Evolutionary conservation across 352 stramenopile genomes (phyloP).

Genomic region (Globisporangium parvum): DNA sequence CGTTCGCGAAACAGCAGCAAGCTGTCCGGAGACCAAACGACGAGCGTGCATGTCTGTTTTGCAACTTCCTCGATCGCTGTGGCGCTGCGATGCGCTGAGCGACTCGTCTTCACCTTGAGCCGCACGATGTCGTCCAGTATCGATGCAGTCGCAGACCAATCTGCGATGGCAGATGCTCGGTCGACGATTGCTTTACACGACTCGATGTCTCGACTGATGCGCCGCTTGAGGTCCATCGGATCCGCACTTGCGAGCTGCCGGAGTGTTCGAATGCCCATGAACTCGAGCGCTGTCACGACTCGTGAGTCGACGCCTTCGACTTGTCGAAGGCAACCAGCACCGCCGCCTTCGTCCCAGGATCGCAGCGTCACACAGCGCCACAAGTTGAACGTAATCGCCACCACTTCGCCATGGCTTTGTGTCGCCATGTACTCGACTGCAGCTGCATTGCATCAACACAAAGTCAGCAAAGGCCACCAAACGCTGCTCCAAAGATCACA

Average conservation of each 20-base stretch:
- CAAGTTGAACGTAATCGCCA: constrained; percentile 15
- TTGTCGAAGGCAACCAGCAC: constrained; percentile 14
- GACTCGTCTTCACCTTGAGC: constrained; percentile 2
- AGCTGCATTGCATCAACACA: constrained; percentile 5
- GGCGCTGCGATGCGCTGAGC: background rate
- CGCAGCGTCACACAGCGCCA: constrained; percentile 20
- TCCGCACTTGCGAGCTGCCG: constrained; percentile 17
- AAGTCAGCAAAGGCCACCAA: too few species aligned
- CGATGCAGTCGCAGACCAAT: constrained; percentile 12
- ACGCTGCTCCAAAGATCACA: too few species aligned
- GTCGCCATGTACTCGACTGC: constrained; percentile 15
- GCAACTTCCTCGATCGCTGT: background rate
- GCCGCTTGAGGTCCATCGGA: constrained; percentile 11
- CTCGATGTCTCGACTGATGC: constrained; percentile 12
- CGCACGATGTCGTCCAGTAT: background rate
- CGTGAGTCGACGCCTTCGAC: constrained; percentile 14
- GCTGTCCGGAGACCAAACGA: constrained; percentile 8
- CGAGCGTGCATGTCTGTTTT: constrained; percentile 12
- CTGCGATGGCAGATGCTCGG: constrained; percentile 11
- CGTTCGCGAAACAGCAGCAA: constrained; percentile 19
- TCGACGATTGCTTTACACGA: constrained; percentile 16
- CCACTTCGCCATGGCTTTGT: constrained; percentile 9
- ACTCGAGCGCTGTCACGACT: constrained; percentile 18
- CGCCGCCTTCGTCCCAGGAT: constrained; percentile 21
- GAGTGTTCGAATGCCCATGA: constrained; percentile 24